Evolutionary conservation across 2,329 filamentous ascomycete species (phyloP), one percentile per base, ranked within the genome.

Genomic region (Orbilia quercus): DNA sequence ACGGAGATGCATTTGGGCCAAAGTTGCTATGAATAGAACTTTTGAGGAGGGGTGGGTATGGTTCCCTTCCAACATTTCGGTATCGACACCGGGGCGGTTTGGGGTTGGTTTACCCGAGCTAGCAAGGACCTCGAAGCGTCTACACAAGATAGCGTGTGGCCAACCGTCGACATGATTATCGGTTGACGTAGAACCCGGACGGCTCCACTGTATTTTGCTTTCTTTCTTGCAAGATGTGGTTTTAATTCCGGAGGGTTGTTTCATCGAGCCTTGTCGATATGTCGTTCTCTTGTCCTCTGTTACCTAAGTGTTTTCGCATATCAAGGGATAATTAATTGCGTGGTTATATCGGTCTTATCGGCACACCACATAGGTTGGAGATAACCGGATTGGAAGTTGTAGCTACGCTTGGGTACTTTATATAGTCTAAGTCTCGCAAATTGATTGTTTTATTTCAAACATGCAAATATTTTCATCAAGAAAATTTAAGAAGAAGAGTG

Each of bases 81-180:
- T 36, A 47, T 67, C 54, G 47, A 34, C 16, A 59, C 45, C 45
- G 53, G 63, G 22, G 60, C 48, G 23, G 25, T 58, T 67, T 59
- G 50, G n/a, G 63, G 63, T 11, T 67, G 53, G 34, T 67, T 67
- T 67, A 67, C 63, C 63, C 63, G 63, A 67, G 63, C 38, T 44
- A 58, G 34, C 51, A 23, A 47, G 50, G 47, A 40, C 42, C 25
- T 55, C 11, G 16, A 22, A 57, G 34, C 23, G 44, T 66, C 34
- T 18, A 58, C 42, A 18, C 16, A 38, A 9, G 9, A 54, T 12
- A 22, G 20, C 16, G 18, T 28, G 63, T 67, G 47, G 55, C 47
- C 45, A 62, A 69, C 55, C 12, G 55, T 38, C 45, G 51, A 69
- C 64, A 54, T 54, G 54, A 60, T 69, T 69, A 45, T 60, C 55